Evolutionary conservation across 2,329 filamentous ascomycete species (phyloP).

Genomic region (Aureobasidium sp.): DNA sequence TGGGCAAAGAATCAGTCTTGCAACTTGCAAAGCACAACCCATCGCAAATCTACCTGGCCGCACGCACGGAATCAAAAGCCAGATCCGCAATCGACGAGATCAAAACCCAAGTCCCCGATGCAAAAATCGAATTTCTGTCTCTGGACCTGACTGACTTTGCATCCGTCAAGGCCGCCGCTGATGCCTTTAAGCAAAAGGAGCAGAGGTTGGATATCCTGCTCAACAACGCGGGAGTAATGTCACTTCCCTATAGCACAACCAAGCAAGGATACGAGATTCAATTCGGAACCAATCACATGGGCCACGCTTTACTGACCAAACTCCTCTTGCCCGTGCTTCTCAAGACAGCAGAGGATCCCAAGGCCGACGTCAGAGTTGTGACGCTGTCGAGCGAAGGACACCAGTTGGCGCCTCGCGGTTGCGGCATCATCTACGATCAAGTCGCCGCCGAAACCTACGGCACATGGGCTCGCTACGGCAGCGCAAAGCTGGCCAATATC

Average conservation of each 20-base stretch:
- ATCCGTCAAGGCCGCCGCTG: constrained; percentile 32
- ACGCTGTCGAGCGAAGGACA: constrained; percentile 29
- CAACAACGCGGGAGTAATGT: constrained; percentile 40
- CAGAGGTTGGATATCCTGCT: constrained; percentile 38
- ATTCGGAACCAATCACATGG: constrained; percentile 44
- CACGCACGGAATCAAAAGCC: constrained; percentile 35
- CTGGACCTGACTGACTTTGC: constrained; percentile 36
- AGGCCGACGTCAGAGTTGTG: constrained; percentile 35
- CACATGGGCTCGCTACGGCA: constrained; percentile 36
- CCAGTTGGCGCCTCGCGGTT: constrained; percentile 16
- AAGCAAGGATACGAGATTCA: constrained; percentile 43
- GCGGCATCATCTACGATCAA: constrained; percentile 29
- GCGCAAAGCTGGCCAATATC: constrained; percentile 43
- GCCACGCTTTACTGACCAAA: constrained; percentile 40
- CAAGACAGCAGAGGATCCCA: constrained; percentile 29
- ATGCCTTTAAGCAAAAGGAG: constrained; percentile 27
- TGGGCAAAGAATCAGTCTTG: constrained; percentile 38
- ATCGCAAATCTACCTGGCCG: constrained; percentile 38
- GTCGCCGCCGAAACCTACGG: constrained; percentile 18
- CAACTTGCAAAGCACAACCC: constrained; percentile 38
- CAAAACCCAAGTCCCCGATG: constrained; percentile 26
- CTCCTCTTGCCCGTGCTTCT: constrained; percentile 37
- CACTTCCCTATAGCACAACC: constrained; percentile 27
- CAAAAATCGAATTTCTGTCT: constrained; percentile 30
- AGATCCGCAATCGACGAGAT: constrained; percentile 33